Evolutionary conservation across 2,329 filamentous ascomycete species (phyloP), one percentile per base, ranked within the genome.

Genomic region (Trichoderma cornu-damae): DNA sequence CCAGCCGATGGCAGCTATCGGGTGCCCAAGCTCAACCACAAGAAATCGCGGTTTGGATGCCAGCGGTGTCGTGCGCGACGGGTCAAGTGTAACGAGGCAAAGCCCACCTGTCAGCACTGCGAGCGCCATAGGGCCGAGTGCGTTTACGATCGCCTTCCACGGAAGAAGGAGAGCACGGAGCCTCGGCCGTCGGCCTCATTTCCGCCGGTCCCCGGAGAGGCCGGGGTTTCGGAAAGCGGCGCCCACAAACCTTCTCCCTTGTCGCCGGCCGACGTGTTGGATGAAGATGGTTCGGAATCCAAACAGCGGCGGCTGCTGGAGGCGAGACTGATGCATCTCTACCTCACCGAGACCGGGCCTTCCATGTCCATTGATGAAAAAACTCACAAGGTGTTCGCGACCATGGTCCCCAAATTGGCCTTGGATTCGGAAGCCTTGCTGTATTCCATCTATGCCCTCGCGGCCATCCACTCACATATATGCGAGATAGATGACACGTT

Each of bases 11-110:
- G 24, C 32, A 32, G 40, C 12, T 59, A 58, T 32, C 61, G 62
- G 18, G 59, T 38, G 8, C 59, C 59, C 26, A 63, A 60, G 47
- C 46, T 58, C 38, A 63, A 59, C 34, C 62, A 63, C 50, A 63
- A 55, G 32, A 63, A 63, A 43, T 63, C 62, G 24, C 38, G 62
- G 6, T 63, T 50, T 32, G 62, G 62, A 30, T 63, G 62, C 46
- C 60, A 62, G 47, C 57, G 62, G 30, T 63, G 62, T 52, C 61
- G 62, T 16, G 43, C 51, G n/a, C 48, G 62, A 14, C 50, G 62
- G 32, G 42, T 48, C 16, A 49, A 63, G 60, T 63, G 62, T 40
- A 59, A 63, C 38, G 62, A 63, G 37, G 58, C 56, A 32, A 62
- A 62, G 37, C 62, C 62, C 11, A 53, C 54, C 2, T 63, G 62